Base-by-base conservation (phyloP, 1,284 basidiomycete genomes). In the Sanguinoderma infundibulare region DNA sequence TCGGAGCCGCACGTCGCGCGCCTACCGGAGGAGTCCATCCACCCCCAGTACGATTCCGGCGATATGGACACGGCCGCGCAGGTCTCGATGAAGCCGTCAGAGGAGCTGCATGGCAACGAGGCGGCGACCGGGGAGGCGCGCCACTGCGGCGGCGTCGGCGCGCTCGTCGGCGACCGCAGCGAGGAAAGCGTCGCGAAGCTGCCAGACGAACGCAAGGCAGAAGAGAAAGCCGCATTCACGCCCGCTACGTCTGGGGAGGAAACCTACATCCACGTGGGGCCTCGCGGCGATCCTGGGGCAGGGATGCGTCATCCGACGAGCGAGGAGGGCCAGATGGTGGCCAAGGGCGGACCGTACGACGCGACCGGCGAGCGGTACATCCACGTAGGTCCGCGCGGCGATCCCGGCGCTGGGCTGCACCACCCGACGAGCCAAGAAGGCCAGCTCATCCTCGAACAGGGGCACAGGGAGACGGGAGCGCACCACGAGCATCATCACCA, bases 11-110 rank as follows among this genome's bases (percentile, higher is more conserved):
- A 66, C 42, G 75, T 77, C 17, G 74, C 74, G 8, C 69, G 67
- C 26, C 68, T 76, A 1, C 76, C 77, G 10, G 73, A 73, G 17
- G 75, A 77, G 70, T 67, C 52, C 74, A 78, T 32, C 72, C 60
- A 60, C 44, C 61, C 64, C 9, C 57, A 61, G 60, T 66, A 60
- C 47, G 60, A 66, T 53, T 62, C 65, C 5, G 65, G 62, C 14
- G 5, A 56, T 28, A 34, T 63, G 4, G 61, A 54, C 53, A 57
- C 46, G 42, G 38, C 34, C 14, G 62, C 54, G 3, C 65, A 64
- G 28, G 50, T 60, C 14, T 38, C 47, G 15, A 61, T 68, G 24
- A 59, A 57, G 59, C 68, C 67, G 0, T 60, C 65, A 7, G 60
- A 68, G 36, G 67, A 70, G 61, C 4, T 22, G 1, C 34, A 10